phyloP scores from a whole-genome alignment of 2,329 filamentous ascomycete species.

The Aspergillus ochraceoroseus region DNA sequence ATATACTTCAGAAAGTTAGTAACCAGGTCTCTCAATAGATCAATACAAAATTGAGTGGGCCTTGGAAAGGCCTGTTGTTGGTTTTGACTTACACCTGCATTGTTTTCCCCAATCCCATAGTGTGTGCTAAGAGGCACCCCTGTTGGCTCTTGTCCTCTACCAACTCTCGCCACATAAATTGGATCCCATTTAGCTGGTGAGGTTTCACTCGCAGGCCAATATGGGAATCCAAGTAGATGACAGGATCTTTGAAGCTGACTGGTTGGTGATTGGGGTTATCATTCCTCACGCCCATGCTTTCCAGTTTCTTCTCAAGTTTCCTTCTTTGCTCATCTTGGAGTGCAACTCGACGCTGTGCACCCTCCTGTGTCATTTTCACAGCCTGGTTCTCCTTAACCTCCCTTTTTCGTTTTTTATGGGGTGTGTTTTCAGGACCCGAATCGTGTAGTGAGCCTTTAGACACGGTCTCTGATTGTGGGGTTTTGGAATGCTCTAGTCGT shows the following conservation, averaged over 20 bases:
- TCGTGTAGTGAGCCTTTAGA: not conserved
- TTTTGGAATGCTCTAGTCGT: constrained; percentile 20
- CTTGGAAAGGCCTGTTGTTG: too few relatives aligned
- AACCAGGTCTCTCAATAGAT: too few relatives aligned
- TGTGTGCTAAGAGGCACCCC: constrained; percentile 79
- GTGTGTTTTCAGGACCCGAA: constrained; percentile 21
- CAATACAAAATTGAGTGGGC: too few relatives aligned
- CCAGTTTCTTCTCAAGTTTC: constrained; percentile 30
- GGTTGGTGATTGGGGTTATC: constrained; percentile 44
- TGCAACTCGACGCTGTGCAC: constrained; percentile 50
- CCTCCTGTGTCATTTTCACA: constrained; percentile 53
- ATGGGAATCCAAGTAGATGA: constrained; percentile 53
- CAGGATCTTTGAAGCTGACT: constrained; percentile 44
- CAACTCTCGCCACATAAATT: constrained; percentile 84
- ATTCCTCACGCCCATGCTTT: constrained; percentile 31
- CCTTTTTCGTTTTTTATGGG: constrained; percentile 47
- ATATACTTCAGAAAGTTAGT: constrained; percentile 50
- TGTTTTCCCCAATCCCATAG: constrained; percentile 89
- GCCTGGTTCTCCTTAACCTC: constrained; percentile 48
- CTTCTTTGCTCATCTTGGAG: constrained; percentile 52
- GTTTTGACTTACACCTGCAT: constrained; percentile 70
- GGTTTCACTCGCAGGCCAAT: constrained; percentile 66
- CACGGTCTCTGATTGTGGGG: constrained; percentile 10
- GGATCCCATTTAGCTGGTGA: constrained; percentile 75
- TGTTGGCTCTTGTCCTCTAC: constrained; percentile 59